Conservation (phyloP, 2,329 filamentous ascomycete species). For the Apiospora rasikravindrae region DNA sequence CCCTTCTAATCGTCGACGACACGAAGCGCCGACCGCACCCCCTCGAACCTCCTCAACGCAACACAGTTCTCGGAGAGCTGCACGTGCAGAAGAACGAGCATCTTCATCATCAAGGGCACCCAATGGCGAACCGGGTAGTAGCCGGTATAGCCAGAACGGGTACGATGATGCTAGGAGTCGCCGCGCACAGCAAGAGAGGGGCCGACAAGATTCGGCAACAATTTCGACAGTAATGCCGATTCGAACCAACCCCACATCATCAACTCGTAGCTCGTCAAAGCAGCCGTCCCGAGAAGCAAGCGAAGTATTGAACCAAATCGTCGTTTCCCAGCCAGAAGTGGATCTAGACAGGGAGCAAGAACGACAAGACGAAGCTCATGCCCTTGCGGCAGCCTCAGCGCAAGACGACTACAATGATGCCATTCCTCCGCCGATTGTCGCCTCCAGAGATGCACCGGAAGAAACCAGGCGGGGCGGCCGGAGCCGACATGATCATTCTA, state of each 20-base stretch:
- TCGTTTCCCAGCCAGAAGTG: slow-evolving; percentile 76
- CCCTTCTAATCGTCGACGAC: slow-evolving; percentile 58
- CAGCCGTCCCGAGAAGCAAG: slow-evolving; percentile 76
- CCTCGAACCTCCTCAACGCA: slow-evolving; percentile 82
- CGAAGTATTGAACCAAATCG: slow-evolving; percentile 77
- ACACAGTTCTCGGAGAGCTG: slow-evolving; percentile 52
- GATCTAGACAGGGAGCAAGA: slow-evolving; percentile 75
- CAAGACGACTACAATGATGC: slow-evolving; percentile 32
- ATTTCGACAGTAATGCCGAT: slow-evolving; percentile 51
- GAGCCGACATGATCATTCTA: slow-evolving; percentile 65
- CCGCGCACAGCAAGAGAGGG: slow-evolving; percentile 45
- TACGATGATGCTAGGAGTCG: slow-evolving; percentile 45
- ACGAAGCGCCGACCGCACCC: slow-evolving; percentile 74
- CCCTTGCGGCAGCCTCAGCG: slow-evolving; percentile 42
- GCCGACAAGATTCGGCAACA: slow-evolving; percentile 44
- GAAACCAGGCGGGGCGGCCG: slow-evolving; percentile 48
- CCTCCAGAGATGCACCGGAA: slow-evolving; percentile 41
- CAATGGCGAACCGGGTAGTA: slow-evolving; percentile 30
- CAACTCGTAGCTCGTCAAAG: slow-evolving; percentile 56
- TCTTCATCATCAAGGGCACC: slow-evolving; percentile 48
- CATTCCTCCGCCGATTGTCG: slow-evolving; percentile 50
- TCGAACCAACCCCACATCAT: slow-evolving; percentile 46
- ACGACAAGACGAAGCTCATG: slow-evolving; percentile 66
- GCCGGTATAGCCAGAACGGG: slow-evolving; percentile 39
- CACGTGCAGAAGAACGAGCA: slow-evolving; percentile 51